Base-by-base conservation (phyloP, 2,329 filamentous ascomycete species). In the Colletotrichum navitas region DNA sequence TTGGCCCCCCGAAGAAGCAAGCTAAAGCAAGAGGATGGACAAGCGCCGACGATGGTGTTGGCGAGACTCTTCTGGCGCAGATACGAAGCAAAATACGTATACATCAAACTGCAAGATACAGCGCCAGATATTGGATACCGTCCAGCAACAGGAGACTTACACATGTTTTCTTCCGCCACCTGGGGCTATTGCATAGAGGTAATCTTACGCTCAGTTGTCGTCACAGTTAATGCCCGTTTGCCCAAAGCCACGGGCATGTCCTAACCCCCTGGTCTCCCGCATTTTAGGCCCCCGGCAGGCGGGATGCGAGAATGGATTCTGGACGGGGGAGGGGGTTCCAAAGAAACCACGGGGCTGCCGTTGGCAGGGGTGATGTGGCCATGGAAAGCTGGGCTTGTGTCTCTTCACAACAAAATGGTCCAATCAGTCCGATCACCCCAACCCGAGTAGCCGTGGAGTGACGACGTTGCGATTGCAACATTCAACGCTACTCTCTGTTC, bases 111-210 rank as follows among this genome's bases (percentile, higher is more conserved):
- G 21, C 34, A 49, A 26, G 26, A 36, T 39, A 26, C 64, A 26
- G 52, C 24, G 59, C 60, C 18, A 34, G 45, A 32, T 21, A n/a
- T 34, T n/a, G 14, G 32, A 47, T 16, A 32, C 14, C n/a, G 54
- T 58, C 59, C 64, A 68, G 58, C 68, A 71, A 71, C 68, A 24
- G 65, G 68, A 68, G 59, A 71, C 65, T 68, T 71, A 68, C 65
- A 71, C 65, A 71, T 71, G 59, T 55, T 54, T 24, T 21, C 21
- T 12, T 41, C 68, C 32, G 65, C 68, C 59, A 68, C 65, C 41
- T 34, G 45, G 32, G 29, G 45, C 3, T 32, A 36, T 49, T 63
- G 16, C 41, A 51, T 10, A 43, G 63, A 32, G 39, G 41, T 32
- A 29, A 47, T 36, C 29, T 49, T 26, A 39, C 39, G 34, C 16